Base-by-base conservation (phyloP, 2,329 filamentous ascomycete species). In the Colletotrichum lindemuthianum region DNA sequence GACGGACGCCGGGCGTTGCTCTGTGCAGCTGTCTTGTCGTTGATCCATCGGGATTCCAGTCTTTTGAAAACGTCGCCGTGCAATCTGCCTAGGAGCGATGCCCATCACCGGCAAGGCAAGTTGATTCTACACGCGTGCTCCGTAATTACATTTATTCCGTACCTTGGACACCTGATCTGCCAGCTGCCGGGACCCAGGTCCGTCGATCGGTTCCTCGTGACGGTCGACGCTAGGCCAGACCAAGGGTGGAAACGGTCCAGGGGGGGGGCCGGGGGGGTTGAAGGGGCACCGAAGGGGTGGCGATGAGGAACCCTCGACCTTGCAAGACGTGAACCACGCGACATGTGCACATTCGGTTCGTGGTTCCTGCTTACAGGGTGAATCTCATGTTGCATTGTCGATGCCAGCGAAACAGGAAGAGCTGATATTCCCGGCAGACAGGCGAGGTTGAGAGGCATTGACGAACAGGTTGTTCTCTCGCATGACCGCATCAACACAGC, bases 141-240 rank as follows among this genome's bases (percentile, higher is more conserved):
- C 24, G 24, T 24, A 24, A 24, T 4, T 24, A 4, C 24, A 24
- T 24, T 4, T 24, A 24, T 24, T 24, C 24, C 24, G 24, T 24
- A 60, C 61, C 50, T 54, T 51, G 57, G 24, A 51, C 61, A 60
- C 49, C 61, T 65, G 61, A 60, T 45, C 13, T 54, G 44, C 61
- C 61, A 65, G 61, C 56, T 60, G 57, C 39, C 61, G 51, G 34
- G 47, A 51, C 51, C 61, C 57, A 51, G 45, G 57, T 44, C 56
- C 56, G 60, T 39, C 56, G 44, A 64, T 64, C 57, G 10, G 47
- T 40, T 34, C 33, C 61, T 65, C 61, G 57, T 61, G 61, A 61
- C 57, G 61, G 57, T 65, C 32, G 16, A 43, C 34, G 24, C 39
- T 41, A 59, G 59, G 52, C 36, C 40, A 32, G 59, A 52, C 24